These are phyloP conservation scores for Rhododendron simsii DNA, from an alignment of 148 eudicot species.

Conservation along the genomic window DNA sequence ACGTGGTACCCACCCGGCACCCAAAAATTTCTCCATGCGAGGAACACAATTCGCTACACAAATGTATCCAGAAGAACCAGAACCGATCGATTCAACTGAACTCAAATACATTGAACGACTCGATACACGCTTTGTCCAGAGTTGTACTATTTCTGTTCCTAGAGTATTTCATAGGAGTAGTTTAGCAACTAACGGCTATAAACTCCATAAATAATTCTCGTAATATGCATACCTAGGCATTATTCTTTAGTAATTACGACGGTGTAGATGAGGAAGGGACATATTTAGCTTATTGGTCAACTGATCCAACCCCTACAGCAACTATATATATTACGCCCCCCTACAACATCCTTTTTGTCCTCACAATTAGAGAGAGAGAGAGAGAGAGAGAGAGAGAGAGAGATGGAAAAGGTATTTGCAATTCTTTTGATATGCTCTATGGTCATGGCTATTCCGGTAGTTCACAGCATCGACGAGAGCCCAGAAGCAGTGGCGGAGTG, in stretches of 20 bases:
- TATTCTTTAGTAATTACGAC: background rate
- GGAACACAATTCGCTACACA: background rate
- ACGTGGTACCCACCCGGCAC: too few relatives aligned
- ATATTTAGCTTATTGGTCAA: background rate
- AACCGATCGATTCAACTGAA: background rate
- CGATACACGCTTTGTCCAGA: background rate
- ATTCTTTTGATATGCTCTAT: slow-evolving; percentile 3
- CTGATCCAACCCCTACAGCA: background rate
- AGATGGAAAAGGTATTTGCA: slow-evolving; percentile 13
- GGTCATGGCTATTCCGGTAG: background rate
- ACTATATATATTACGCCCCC: background rate
- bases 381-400: background rate
- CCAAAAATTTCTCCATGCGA: too few relatives aligned
- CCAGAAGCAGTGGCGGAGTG: slow-evolving; percentile 14
- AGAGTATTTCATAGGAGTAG: background rate
- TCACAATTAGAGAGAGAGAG: background rate
- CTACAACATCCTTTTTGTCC: background rate
- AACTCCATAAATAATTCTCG: background rate
- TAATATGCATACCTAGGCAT: background rate
- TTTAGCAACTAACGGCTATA: background rate
- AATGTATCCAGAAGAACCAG: too few relatives aligned
- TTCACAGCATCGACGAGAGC: background rate
- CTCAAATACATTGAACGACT: background rate
- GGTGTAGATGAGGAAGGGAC: background rate
- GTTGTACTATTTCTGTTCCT: background rate